A percentile compares a stretch with the other conserved stretches of the same genome.
These are phyloP conservation scores for Pleurotus djamor DNA, from an alignment of 768 basidiomycete genomes.

Conservation along the genomic window DNA sequence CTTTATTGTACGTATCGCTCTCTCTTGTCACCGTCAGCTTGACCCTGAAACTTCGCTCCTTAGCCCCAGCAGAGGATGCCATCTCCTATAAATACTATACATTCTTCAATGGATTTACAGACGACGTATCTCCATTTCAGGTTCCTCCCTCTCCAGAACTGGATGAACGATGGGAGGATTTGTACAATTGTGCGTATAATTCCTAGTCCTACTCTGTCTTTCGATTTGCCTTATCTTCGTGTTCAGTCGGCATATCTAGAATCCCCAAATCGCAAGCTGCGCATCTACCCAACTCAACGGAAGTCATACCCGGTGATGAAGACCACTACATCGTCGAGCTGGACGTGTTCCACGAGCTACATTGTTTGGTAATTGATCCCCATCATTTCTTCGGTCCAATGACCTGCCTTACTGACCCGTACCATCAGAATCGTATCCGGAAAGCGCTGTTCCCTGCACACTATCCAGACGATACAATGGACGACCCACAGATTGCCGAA, in stretches of 20 bases:
- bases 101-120: background rate
- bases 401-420: too few relatives aligned
- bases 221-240: background rate
- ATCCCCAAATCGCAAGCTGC: conserved; percentile 16
- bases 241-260: conserved; percentile 11
- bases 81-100: background rate
- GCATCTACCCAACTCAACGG: conserved; percentile 16
- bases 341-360: conserved; percentile 25
- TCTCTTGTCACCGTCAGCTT: background rate
- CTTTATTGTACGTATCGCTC: background rate
- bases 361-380: conserved; percentile 16
- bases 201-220: background rate
- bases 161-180: conserved; percentile 16
- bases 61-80: background rate
- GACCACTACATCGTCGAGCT: conserved; percentile 16
- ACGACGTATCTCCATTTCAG: background rate
- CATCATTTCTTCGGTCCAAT: background rate
- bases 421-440: conserved; percentile 15
- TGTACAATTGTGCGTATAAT: conserved; percentile 14
- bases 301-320: conserved; percentile 17
- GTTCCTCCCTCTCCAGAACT: conserved; percentile 15
- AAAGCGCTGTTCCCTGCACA: conserved; percentile 11
- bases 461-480: conserved; percentile 12
- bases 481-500: background rate
- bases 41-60: too few relatives aligned